Conservation (phyloP, 2,329 filamentous ascomycete species). For the Xylariales sp. region DNA sequence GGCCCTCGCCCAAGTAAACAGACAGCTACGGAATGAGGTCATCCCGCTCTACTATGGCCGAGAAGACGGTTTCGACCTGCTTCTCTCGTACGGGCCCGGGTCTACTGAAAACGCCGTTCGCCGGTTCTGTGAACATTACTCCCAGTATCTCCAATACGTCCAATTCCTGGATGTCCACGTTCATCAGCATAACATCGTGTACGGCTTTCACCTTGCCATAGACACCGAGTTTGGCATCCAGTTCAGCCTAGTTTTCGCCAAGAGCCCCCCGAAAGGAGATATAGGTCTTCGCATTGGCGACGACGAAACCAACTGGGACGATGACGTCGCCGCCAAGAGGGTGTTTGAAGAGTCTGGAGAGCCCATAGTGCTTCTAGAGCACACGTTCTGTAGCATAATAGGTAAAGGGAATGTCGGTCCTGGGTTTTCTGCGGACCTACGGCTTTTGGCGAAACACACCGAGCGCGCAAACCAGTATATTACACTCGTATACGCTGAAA, state of each 20-base stretch:
- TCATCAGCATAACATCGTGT: no score
- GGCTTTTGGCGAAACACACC: background rate
- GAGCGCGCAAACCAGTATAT: conserved; percentile 1
- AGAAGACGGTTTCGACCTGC: background rate
- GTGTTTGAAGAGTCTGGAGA: background rate
- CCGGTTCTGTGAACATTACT: background rate
- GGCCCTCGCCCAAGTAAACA: conserved; percentile 4
- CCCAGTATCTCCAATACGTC: background rate
- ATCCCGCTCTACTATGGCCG: background rate
- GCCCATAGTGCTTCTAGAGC: no score
- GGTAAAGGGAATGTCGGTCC: no score
- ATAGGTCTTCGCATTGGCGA: background rate
- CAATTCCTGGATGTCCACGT: background rate
- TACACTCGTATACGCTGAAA: background rate
- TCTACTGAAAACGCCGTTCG: background rate
- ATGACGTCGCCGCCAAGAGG: background rate
- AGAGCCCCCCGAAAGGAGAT: background rate
- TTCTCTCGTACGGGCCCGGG: background rate
- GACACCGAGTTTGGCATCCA: background rate
- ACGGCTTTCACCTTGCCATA: no score
- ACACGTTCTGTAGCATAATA: no score
- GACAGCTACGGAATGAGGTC: background rate
- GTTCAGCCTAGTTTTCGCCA: background rate
- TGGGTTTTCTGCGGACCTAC: background rate
- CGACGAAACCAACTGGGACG: conserved; percentile 1